Evolutionary conservation across 2,329 filamentous ascomycete species (phyloP), one percentile per base, ranked within the genome.

Genomic region (Botrytis elliptica): DNA sequence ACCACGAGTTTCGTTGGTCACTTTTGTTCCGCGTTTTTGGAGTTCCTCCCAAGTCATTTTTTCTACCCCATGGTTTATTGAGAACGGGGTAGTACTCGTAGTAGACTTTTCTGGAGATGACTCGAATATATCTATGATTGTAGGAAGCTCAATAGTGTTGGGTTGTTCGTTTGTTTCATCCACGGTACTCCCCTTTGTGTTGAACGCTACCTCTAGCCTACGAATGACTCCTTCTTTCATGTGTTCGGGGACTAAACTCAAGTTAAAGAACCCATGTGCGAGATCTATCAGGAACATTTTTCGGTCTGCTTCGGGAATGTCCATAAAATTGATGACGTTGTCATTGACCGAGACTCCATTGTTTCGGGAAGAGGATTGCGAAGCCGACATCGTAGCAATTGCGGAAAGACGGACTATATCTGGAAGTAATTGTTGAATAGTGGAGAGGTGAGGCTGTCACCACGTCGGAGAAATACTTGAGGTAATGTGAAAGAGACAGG

Each of bases 51-150:
- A 55, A 55, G 5, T 8, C 3, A 55, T 29, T 25, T 14, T 5
- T 1, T 55, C n/a, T 29, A 3, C 6, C n/a, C n/a, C n/a, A 1
- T 29, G 2, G 14, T 4, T 29, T 2, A 29, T 29, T 18, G n/a
- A 16, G 5, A 18, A 18, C 25, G 14, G 52, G 0, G 8, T 55
- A 55, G n/a, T 29, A 29, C 3, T 55, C 3, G 12, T 55, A 29
- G n/a, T 29, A 29, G n/a, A 18, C 3, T 55, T 1, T 55, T 14
- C n/a, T 55, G 12, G 18, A 18, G 6, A 18, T 1, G n/a, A 4
- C 14, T 16, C 52, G 1, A n/a, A 10, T n/a, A n/a, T 22, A 14
- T n/a, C 25, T n/a, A 52, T 52, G 9, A 52, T n/a, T 52, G 1
- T 52, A 25, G 49, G 25, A 52, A 55, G 52, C 14, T 55, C 14